phyloP scores from a whole-genome alignment of 2,329 filamentous ascomycete genomes.

The Ceratocystis diversiconidia region DNA sequence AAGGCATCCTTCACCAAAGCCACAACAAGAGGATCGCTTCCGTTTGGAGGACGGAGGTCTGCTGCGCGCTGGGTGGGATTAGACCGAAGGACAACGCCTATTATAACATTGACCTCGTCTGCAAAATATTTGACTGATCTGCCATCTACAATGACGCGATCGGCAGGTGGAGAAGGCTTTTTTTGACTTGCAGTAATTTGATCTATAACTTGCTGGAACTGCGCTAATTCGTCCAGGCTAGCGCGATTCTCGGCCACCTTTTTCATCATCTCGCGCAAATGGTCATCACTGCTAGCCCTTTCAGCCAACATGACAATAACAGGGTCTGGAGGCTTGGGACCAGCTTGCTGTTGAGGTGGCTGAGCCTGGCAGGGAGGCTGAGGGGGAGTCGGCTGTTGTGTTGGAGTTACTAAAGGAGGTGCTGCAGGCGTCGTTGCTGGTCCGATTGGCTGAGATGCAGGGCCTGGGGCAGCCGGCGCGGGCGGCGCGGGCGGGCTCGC shows the following conservation, averaged over 20 bases:
- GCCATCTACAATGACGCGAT: conserved; percentile 40
- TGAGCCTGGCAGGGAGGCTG: neutral
- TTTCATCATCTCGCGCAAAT: conserved; percentile 68
- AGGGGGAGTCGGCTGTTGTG: conserved; percentile 19
- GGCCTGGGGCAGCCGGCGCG: neutral
- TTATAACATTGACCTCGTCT: conserved; percentile 42
- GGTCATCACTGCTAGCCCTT: conserved; percentile 56
- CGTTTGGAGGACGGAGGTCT: conserved; percentile 38
- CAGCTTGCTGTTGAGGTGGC: conserved; percentile 17
- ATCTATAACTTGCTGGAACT: conserved; percentile 70
- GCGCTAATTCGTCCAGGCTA: conserved; percentile 52
- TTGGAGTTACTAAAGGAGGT: conserved; percentile 17
- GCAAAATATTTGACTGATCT: conserved; percentile 46
- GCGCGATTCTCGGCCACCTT: conserved; percentile 65
- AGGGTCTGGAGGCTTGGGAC: conserved; percentile 41
- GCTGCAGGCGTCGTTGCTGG: neutral
- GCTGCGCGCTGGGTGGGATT: conserved; percentile 42
- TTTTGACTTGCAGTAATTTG: conserved; percentile 52
- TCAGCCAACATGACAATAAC: conserved; percentile 70
- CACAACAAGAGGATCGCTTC: conserved; percentile 43
- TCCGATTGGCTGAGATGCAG: neutral
- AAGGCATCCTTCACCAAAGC: conserved; percentile 42
- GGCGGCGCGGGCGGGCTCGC: neutral
- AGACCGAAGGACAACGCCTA: conserved; percentile 44
- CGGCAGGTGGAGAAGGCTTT: conserved; percentile 40